A percentile compares a stretch with the other conserved stretches of the same genome.
phyloP scores from a whole-genome alignment of 306 rosid species.

The Erythrophleum fordii region DNA sequence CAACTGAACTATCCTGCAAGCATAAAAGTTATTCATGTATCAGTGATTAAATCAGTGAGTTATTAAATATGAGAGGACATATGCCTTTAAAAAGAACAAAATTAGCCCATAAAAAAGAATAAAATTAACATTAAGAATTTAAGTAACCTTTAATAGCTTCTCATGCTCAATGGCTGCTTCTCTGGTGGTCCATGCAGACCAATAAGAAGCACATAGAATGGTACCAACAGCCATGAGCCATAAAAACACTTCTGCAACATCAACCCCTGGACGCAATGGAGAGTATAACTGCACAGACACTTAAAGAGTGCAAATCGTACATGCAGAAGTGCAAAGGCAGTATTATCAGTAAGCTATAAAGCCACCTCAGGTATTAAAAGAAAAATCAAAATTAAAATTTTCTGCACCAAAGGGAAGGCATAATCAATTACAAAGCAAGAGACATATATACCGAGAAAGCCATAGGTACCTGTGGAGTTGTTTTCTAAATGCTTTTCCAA shows the following conservation, averaged over 20 bases:
- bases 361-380: slow-evolving; percentile 25
- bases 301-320: slow-evolving; percentile 39
- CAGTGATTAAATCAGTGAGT: slow-evolving; percentile 21
- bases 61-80: slow-evolving; percentile 29
- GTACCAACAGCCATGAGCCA: slow-evolving; percentile 99
- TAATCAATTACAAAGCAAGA: slow-evolving; percentile 26
- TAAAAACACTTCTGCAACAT: slow-evolving; percentile 91
- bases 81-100: slow-evolving; percentile 12
- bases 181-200: slow-evolving; percentile 95
- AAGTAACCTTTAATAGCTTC: slow-evolving; percentile 77
- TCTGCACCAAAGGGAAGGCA: slow-evolving; percentile 3
- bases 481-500: slow-evolving; percentile 58
- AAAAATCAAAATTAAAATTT: slow-evolving; percentile 4
- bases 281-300: slow-evolving; percentile 96
- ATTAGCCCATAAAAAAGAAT: slow-evolving; percentile 4
- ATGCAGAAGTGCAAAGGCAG: slow-evolving; percentile 35
- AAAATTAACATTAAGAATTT: slow-evolving; percentile 24
- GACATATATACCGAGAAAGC: slow-evolving; percentile 30
- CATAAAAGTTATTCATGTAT: slow-evolving; percentile 24
- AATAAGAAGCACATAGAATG: slow-evolving; percentile 83
- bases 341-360: slow-evolving; percentile 19
- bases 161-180: slow-evolving; percentile 79
- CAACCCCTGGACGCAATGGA: slow-evolving; percentile 81
- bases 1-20: slow-evolving; percentile 83
- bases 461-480: slow-evolving; percentile 55